Conservation (phyloP, 257 asterid genomes). For the Striga asiatica region DNA sequence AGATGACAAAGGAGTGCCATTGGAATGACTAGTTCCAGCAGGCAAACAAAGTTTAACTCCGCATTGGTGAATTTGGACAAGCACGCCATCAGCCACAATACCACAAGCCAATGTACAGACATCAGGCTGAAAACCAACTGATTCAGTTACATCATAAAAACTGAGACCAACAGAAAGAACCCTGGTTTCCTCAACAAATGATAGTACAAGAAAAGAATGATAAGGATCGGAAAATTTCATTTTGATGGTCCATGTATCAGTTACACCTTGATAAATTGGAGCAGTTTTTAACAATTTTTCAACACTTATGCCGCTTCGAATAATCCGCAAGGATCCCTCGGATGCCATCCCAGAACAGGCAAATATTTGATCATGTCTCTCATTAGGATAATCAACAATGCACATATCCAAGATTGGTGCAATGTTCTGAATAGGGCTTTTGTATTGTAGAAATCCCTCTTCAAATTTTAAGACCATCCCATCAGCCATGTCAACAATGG, state of each 20-base stretch:
- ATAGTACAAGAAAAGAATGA: conserved; percentile 84
- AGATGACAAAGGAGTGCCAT: conserved; percentile 42
- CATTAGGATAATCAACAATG: conserved; percentile 66
- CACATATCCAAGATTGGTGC: conserved; percentile 95
- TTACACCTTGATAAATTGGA: conserved; percentile 81
- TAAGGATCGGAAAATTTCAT: conserved; percentile 54
- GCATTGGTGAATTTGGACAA: conserved; percentile 70
- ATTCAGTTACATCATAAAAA: conserved; percentile 88
- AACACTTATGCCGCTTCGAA: conserved; percentile 89
- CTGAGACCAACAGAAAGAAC: conserved; percentile 94
- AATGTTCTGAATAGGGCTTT: conserved; percentile 75
- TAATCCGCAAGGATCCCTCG: conserved; percentile 80
- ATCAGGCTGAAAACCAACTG: conserved; percentile 72
- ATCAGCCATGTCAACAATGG: conserved; percentile 88
- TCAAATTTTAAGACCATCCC: conserved; percentile 83
- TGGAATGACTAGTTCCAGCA: conserved; percentile 34
- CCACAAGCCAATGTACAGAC: conserved; percentile 97
- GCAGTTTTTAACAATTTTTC: conserved; percentile 85
- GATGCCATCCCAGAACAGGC: conserved; percentile 98
- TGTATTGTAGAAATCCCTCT: conserved; percentile 50
- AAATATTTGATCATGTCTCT: conserved; percentile 84
- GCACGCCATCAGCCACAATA: conserved; percentile 60
- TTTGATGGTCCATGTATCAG: conserved; percentile 88
- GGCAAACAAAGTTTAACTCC: conserved; percentile 86
- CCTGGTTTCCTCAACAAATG: conserved; percentile 95